These are phyloP conservation scores for Peziza echinospora DNA, from an alignment of 495 filamentous ascomycete species.

Conservation along the genomic window DNA sequence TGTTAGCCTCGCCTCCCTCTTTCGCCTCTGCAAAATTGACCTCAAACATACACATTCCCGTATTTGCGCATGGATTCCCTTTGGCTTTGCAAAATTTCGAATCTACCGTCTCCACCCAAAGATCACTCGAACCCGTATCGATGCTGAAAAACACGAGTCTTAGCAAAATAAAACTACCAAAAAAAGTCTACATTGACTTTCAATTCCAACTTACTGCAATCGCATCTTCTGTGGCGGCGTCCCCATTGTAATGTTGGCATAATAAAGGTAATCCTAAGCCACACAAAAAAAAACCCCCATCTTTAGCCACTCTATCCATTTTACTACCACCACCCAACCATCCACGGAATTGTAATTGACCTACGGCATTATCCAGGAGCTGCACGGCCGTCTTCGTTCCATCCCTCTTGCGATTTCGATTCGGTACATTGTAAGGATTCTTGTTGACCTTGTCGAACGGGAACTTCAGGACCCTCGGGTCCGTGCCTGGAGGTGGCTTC, in stretches of 20 bases:
- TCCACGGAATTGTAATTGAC: too few species aligned
- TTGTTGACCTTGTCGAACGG: constrained; percentile 17
- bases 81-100: constrained; percentile 36
- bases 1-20: too few species aligned
- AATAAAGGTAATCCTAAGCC: constrained; percentile 40
- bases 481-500: too few species aligned
- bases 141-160: constrained; percentile 20
- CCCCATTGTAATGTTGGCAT: constrained; percentile 47
- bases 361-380: constrained; percentile 17
- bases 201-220: constrained; percentile 28
- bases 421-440: constrained; percentile 14
- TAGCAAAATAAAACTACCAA: background rate
- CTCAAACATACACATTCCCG: constrained; percentile 37
- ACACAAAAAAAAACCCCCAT: constrained; percentile 3
- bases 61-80: constrained; percentile 28
- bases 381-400: constrained; percentile 11
- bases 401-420: constrained; percentile 4
- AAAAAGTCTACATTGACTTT: background rate
- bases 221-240: constrained; percentile 43
- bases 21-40: too few species aligned
- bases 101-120: constrained; percentile 57
- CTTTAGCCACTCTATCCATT: background rate
- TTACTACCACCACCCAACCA: background rate
- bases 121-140: constrained; percentile 73
- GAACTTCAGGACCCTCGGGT: constrained; percentile 2